Evolutionary conservation across 1,284 basidiomycete species (phyloP), one percentile per base, ranked within the genome.

Genomic region (Afroboletus lepidellus): DNA sequence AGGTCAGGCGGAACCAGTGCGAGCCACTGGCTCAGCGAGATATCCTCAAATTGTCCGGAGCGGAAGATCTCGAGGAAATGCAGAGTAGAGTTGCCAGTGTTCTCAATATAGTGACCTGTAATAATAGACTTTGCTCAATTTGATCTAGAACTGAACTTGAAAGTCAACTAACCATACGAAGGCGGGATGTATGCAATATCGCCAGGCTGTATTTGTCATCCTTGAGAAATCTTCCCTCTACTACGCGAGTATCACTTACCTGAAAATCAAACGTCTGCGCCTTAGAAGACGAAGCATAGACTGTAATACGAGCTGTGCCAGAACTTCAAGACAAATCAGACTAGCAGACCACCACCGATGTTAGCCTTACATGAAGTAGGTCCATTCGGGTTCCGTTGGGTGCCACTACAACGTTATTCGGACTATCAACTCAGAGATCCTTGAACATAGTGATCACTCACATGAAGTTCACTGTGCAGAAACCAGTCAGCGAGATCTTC

Each of bases 51-150:
- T 25, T 64, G 42, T 27, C 52, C 70, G 32, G 80, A 75, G 56
- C 78, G 79, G 66, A 87, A 79, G 32, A 88, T 76, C 64, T 87
- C 85, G 8, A 88, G 69, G 62, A 80, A 82, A 53, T 71, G 74
- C 41, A 87, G 62, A 0, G 81, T 78, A 2, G 75, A 74, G 57
- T 81, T 79, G n/a, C 85, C 84, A 1, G 78, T 82, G 62, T 87
- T 87, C 69, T 87, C 83, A 24, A 87, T 72, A 59, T 87, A 86
- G 62, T 87, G 86, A 0, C 80, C 83, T 77, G 53, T 5, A 41
- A 57, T 38, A 18, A 21, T 25, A 38, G 46, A 18, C 34, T n/a
- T 29, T 11, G 13, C 41, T 48, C 5, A 21, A 18, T 27, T 24
- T 32, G 15, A 46, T 53, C 30, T 6, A 12, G 20, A 38, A 32